phyloP scores from a whole-genome alignment of 768 basidiomycete species.

The Kwoniella bestiolae region DNA sequence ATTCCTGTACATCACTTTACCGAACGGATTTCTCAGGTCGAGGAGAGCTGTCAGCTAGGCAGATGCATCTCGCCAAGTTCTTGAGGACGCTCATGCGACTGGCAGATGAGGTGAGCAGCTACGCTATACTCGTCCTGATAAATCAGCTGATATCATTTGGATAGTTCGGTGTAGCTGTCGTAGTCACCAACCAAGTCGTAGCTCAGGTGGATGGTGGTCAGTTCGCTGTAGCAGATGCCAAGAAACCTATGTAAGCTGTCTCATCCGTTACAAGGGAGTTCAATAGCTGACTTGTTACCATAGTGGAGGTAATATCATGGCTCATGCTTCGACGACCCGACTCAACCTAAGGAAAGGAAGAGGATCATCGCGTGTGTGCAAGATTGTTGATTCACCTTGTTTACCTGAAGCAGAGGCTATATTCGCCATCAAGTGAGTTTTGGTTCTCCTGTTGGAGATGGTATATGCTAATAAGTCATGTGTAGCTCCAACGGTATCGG shows the following conservation, averaged over 20 bases:
- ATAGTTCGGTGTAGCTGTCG: constrained; percentile 96
- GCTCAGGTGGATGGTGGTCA: constrained; percentile 96
- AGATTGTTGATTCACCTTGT: constrained; percentile 97
- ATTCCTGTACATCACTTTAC: constrained; percentile 93
- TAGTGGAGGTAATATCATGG: constrained; percentile 94
- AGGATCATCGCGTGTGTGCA: constrained; percentile 88
- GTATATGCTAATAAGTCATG: constrained; percentile 12
- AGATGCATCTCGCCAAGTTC: constrained; percentile 95
- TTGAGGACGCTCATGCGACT: constrained; percentile 87
- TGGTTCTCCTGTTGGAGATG: not conserved
- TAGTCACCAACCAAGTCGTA: constrained; percentile 98
- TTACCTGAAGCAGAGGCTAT: constrained; percentile 94
- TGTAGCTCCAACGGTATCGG: constrained; percentile 82
- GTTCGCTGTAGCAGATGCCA: constrained; percentile 85
- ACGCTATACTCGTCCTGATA: not conserved
- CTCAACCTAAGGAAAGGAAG: constrained; percentile 90
- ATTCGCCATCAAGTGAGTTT: constrained; percentile 74
- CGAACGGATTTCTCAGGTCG: constrained; percentile 94
- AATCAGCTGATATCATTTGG: constrained; percentile 13
- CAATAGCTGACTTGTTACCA: constrained; percentile 9
- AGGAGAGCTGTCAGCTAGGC: constrained; percentile 91
- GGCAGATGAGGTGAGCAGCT: constrained; percentile 82
- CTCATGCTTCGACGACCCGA: constrained; percentile 95
- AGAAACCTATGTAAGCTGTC: constrained; percentile 77
- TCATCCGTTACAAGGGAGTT: not conserved